Evolutionary conservation across 345 rosid species (phyloP), one percentile per base, ranked within the genome.

Genomic region (Psidium guajava): DNA sequence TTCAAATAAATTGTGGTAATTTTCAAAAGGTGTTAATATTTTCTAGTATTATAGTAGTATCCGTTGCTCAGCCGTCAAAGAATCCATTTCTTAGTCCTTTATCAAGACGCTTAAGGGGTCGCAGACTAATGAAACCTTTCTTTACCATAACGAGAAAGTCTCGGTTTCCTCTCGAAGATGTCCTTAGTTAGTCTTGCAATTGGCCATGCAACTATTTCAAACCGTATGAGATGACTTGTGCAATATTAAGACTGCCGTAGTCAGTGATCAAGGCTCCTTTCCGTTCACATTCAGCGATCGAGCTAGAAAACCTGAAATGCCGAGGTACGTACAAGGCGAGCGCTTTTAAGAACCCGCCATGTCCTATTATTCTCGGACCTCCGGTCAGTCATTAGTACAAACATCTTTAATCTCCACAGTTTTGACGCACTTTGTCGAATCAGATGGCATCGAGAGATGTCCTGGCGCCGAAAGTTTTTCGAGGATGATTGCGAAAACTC

Each of bases 201-300:
- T 47, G 50, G 50, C 50, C 11, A 47, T 9, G 50, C 50, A 47
- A 47, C 50, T 7, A 47, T 8, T 44, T 44, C 9, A 47, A 47
- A 47, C 50, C 9, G 1, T 47, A 8, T 47, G 9, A 47, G 73
- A 27, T 59, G 73, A n/a, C 0, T 2, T 7, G 73, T 59, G 73
- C 20, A n/a, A 59, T 16, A 7, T 15, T 1, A 28, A 28, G 3
- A 28, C n/a, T n/a, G n/a, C n/a, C n/a, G n/a, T n/a, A n/a, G n/a
- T 54, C 74, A 28, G 42, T 15, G 42, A 61, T 64, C 42, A 28
- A 64, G 75, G 75, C 42, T 61, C 42, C 22, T 28, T 28, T 61
- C 0, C 0, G 11, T 61, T 28, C 3, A 28, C 15, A 22, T 3
- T 6, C 11, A 4, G 75, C 22, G 3, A 8, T 16, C 6, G 3